Evolutionary conservation across 2,329 filamentous ascomycete genomes (phyloP), one percentile per base, ranked within the genome.

Genomic region (Claviceps monticola): DNA sequence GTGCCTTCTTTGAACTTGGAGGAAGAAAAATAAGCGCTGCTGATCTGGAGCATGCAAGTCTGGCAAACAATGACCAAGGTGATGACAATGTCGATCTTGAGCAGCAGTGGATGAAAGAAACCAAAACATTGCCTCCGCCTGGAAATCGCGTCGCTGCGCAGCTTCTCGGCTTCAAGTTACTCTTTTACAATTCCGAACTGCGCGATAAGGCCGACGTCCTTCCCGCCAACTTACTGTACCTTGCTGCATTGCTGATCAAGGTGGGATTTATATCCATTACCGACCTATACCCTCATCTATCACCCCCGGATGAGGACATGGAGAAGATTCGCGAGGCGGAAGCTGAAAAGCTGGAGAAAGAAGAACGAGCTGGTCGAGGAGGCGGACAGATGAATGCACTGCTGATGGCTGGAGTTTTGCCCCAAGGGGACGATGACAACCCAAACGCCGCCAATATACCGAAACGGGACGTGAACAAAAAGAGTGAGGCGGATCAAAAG

Each of bases 141-240:
- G 93, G 94, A 34, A 98, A 96, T 64, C 81, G 84, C 44, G 88
- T 94, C 54, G 93, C 93, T 1, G 94, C 94, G 34, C 93, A 97
- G 64, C 77, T 98, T 3, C 81, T 98, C 14, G 93, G 93, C 4
- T 98, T 98, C 75, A 98, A 98, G 68, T 78, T 98, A 49, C 86
- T 88, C 14, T 98, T 95, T 66, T 98, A 98, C 63, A 86, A 88
- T 42, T 94, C 88, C 0, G 74, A 83, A 29, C 82, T 85, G 38
- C 80, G 91, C 52, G 81, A 87, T 54, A 77, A 82, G 51, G 73
- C 78, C 1, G 93, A 97, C 61, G 75, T 83, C 2, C 74, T 97
- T 2, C 93, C 93, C 0, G 87, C 93, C 41, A 98, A 98, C 59
- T 75, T 98, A 3, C 88, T 97, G 34, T 95, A 93, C 58, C 78